A percentile compares a stretch with the other conserved stretches of the same genome.
These are phyloP conservation scores for Trichoderma sp. DNA, from an alignment of 2,329 filamentous ascomycete genomes.

Conservation along the genomic window DNA sequence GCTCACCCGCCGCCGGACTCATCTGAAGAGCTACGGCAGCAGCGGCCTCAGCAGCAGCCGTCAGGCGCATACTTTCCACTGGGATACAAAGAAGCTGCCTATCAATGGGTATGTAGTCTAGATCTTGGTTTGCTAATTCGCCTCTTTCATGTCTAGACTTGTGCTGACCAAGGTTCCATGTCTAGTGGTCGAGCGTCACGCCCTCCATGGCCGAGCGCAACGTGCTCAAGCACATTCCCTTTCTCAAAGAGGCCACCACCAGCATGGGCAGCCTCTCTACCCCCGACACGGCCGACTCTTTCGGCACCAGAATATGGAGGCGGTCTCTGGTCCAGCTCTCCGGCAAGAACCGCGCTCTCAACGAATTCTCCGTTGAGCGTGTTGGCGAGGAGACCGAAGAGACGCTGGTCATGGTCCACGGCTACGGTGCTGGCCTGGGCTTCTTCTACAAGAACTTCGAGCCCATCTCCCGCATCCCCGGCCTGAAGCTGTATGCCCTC, in stretches of 20 bases:
- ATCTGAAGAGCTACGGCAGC: slow-evolving; percentile 26
- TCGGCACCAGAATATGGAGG: slow-evolving; percentile 79
- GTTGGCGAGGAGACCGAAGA: slow-evolving; percentile 75
- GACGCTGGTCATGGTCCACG: slow-evolving; percentile 92
- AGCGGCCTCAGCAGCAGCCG: slow-evolving; percentile 30
- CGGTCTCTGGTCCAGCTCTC: slow-evolving; percentile 79
- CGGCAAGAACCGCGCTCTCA: slow-evolving; percentile 82
- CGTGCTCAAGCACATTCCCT: slow-evolving; percentile 82
- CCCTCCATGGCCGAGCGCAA: slow-evolving; percentile 81
- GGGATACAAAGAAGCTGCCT: slow-evolving; percentile 86
- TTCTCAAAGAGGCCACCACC: slow-evolving; percentile 73
- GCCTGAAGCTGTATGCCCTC: slow-evolving; percentile 90
- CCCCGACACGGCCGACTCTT: slow-evolving; percentile 63
- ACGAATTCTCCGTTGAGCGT: slow-evolving; percentile 89
- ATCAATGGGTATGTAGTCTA: slow-evolving; percentile 73
- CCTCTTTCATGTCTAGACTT: neutral
- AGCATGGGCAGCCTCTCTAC: slow-evolving; percentile 49
- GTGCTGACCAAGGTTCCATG: neutral
- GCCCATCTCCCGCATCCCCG: slow-evolving; percentile 69
- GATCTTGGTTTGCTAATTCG: neutral
- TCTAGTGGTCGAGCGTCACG: slow-evolving; percentile 79
- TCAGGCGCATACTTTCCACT: slow-evolving; percentile 67
- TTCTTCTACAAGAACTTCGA: slow-evolving; percentile 99
- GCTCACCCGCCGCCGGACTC: slow-evolving; percentile 19
- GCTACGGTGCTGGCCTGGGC: slow-evolving; percentile 91